Percentiles rank a stretch among this genome's conserved stretches.
Evolutionary conservation across 1,139 yeast species (phyloP).

Genomic region (Geotrichum carabidarum): DNA sequence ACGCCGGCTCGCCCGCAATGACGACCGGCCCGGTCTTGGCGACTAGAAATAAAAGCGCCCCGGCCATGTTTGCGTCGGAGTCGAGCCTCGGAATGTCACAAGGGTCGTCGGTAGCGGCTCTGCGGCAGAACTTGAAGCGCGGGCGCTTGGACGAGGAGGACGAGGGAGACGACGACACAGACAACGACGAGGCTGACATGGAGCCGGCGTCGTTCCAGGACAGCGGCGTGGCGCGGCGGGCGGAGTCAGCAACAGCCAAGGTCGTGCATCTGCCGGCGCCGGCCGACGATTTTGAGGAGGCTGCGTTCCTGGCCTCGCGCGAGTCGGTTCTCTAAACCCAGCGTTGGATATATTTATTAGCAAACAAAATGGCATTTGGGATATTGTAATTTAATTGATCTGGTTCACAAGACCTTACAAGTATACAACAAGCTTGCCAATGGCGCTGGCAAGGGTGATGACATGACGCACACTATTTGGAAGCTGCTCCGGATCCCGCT

Average conservation of each 20-base stretch:
- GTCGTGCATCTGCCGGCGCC: constrained; percentile 36
- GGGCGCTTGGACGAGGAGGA: constrained; percentile 27
- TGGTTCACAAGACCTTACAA: no score
- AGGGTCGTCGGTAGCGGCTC: background rate
- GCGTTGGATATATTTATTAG: background rate
- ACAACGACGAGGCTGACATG: constrained; percentile 30
- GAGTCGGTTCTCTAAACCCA: constrained; percentile 4
- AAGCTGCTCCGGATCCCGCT: no score
- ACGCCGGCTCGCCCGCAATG: constrained; percentile 21
- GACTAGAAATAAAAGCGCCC: constrained; percentile 10
- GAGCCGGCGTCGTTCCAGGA: constrained; percentile 18
- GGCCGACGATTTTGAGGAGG: constrained; percentile 30
- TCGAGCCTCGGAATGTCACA: background rate
- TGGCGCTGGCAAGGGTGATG: no score
- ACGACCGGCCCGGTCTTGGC: constrained; percentile 18
- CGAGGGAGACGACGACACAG: constrained; percentile 38
- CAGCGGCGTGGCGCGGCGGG: background rate
- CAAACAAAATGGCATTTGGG: no score
- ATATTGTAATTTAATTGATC: no score
- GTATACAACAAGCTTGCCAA: no score
- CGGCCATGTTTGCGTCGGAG: constrained; percentile 5
- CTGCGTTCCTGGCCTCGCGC: constrained; percentile 21
- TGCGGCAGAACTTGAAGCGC: constrained; percentile 18
- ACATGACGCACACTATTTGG: no score
- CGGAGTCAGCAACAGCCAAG: constrained; percentile 7